phyloP scores from a whole-genome alignment of 2,329 filamentous ascomycete genomes.

The Colletotrichum caudatum region DNA sequence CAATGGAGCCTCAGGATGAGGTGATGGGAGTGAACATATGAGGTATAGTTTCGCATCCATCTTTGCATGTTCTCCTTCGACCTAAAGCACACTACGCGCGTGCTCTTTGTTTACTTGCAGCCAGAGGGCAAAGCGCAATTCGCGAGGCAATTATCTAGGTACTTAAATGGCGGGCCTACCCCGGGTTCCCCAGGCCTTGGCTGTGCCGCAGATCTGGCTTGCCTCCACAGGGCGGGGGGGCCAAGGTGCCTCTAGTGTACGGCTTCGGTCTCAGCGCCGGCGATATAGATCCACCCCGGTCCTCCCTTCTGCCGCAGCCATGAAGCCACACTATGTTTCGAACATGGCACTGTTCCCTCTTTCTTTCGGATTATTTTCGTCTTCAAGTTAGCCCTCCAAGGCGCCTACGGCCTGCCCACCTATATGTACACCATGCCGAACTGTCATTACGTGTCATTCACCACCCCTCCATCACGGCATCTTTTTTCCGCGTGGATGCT shows the following conservation, averaged over 20 bases:
- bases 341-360: not conserved
- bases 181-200: constrained; percentile 26
- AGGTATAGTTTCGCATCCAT: not conserved
- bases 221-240: not conserved
- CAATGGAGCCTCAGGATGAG: not conserved
- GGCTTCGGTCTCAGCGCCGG: constrained; percentile 13
- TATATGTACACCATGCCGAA: constrained; percentile 6
- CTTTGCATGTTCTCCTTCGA: not conserved
- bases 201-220: constrained; percentile 22
- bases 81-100: not conserved
- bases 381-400: no score
- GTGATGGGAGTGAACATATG: not conserved
- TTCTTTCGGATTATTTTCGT: not conserved
- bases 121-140: not conserved
- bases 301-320: constrained; percentile 7
- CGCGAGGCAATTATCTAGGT: not conserved
- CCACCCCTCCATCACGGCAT: not conserved
- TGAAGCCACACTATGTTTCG: constrained; percentile 26
- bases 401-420: no score
- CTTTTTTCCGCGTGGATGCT: not conserved
- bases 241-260: not conserved
- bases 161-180: constrained; percentile 26
- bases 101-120: not conserved
- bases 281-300: constrained; percentile 18
- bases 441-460: not conserved